These are phyloP conservation scores for Colletotrichum filicis DNA, from an alignment of 2,329 filamentous ascomycete species.

Conservation along the genomic window DNA sequence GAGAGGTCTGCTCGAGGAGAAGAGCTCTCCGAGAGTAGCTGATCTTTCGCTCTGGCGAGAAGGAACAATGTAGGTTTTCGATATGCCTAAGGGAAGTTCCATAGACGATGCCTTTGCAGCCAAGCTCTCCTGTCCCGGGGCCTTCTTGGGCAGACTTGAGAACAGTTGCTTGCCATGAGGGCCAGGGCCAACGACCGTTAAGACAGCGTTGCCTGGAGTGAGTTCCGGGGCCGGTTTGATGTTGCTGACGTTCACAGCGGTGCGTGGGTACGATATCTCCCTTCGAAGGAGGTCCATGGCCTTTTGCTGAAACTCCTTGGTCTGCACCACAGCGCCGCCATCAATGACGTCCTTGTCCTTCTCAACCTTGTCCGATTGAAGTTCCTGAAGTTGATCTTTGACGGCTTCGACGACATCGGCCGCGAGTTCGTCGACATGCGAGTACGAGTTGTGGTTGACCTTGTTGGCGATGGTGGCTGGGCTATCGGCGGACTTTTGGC, in stretches of 20 bases:
- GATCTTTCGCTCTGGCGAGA: constrained; percentile 56
- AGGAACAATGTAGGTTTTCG: constrained; percentile 71
- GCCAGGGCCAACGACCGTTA: constrained; percentile 82
- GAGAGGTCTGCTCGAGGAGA: constrained; percentile 74
- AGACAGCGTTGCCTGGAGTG: constrained; percentile 58
- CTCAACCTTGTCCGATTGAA: constrained; percentile 48
- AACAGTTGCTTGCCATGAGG: constrained; percentile 83
- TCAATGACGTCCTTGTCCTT: constrained; percentile 44
- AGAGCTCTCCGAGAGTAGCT: constrained; percentile 78
- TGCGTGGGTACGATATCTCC: constrained; percentile 64
- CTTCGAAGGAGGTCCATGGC: constrained; percentile 71
- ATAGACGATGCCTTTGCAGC: neutral
- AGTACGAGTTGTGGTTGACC: constrained; percentile 62
- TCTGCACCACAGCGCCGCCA: constrained; percentile 50
- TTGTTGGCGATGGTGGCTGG: constrained; percentile 62
- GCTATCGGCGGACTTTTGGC: constrained; percentile 65
- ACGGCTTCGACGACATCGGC: constrained; percentile 63
- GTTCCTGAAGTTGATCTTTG: constrained; percentile 58
- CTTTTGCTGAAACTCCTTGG: constrained; percentile 69
- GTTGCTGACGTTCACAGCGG: constrained; percentile 47
- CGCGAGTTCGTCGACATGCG: constrained; percentile 73
- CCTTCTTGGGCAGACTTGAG: constrained; percentile 76
- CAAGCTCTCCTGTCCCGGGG: constrained; percentile 65
- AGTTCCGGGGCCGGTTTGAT: constrained; percentile 54
- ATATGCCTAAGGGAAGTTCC: constrained; percentile 77